Evolutionary conservation across 345 rosid genomes (phyloP), one percentile per base, ranked within the genome.

Genomic region (Sonneratia caseolaris): DNA sequence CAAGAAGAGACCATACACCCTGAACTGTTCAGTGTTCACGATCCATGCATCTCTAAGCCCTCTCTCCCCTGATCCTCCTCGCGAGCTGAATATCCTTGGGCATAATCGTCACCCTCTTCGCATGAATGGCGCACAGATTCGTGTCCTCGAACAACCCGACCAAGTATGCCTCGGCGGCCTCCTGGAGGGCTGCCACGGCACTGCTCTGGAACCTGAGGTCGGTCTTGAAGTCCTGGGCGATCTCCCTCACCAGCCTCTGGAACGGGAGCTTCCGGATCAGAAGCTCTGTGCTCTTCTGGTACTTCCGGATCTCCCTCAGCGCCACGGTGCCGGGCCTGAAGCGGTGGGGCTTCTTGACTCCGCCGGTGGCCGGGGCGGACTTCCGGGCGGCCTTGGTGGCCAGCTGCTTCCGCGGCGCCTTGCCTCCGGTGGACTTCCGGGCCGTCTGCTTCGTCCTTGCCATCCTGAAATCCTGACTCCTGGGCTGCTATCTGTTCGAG

Each of bases 71-170:
- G 35, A 70, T 70, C 64, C 72, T 55, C 72, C 72, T 70, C 18
- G 72, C 72, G 4, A 70, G 72, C 72, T 70, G 72, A 42, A 70
- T 70, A 59, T 70, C 72, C 64, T 53, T 70, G 62, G 72, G 72
- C 64, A 70, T 70, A 32, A 70, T 70, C 62, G 72, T 70, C 8
- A 70, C 72, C 32, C 64, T 37, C 72, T 70, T 70, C 15, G 64
- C 72, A 59, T 70, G 72, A 59, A 70, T 70, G 7, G 72, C 72
- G 47, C 72, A 70, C 9, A 70, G 72, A 11, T 70, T 70, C 32
- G 72, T 70, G 72, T 70, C 72, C 47, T 70, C 72, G 2, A 70
- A 70, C 2, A 53, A 57, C 0, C 72, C 72, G 5, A 70, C 72
- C 18, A 70, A 27, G 72, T 70, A 70, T 14, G 72, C 72, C 72